Conservation (phyloP, 805 yeast species). For the Candida saitoana region DNA sequence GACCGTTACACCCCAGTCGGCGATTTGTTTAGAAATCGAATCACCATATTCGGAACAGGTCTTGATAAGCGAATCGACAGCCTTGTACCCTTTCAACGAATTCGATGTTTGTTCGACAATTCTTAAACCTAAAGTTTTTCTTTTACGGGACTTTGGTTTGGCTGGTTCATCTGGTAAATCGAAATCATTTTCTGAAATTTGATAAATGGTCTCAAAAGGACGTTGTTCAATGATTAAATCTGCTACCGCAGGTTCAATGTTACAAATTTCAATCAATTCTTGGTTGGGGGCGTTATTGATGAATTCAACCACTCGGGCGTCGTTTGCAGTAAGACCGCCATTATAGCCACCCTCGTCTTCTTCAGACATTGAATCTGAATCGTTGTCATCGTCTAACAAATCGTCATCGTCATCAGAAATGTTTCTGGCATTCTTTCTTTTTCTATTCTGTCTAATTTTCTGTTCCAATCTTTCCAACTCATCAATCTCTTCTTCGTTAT, state of each 20-base stretch:
- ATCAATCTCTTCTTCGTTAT: conserved; percentile 16
- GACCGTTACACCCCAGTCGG: conserved; percentile 82
- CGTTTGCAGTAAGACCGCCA: conserved; percentile 48
- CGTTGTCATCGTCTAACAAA: conserved; percentile 36
- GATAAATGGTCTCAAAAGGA: conserved; percentile 61
- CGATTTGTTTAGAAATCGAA: conserved; percentile 65
- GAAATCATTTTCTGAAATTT: conserved; percentile 52
- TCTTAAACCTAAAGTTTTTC: conserved; percentile 63
- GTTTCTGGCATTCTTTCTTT: conserved; percentile 15
- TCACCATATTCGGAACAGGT: conserved; percentile 78
- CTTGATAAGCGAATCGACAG: conserved; percentile 87
- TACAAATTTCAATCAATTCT: conserved; percentile 78
- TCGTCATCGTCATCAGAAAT: conserved; percentile 34
- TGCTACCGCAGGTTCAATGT: conserved; percentile 64
- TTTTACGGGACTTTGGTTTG: conserved; percentile 33
- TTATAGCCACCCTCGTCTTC: conserved; percentile 33
- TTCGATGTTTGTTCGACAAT: conserved; percentile 65
- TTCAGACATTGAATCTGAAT: conserved; percentile 48
- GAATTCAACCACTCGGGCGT: conserved; percentile 66
- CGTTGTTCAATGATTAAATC: conserved; percentile 58
- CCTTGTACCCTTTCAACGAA: conserved; percentile 82
- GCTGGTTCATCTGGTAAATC: conserved; percentile 22
- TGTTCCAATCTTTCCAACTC: conserved; percentile 40
- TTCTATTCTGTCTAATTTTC: conserved; percentile 31
- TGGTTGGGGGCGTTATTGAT: conserved; percentile 71